Conservation (phyloP, 768 basidiomycete genomes). For the Suillus spraguei region DNA sequence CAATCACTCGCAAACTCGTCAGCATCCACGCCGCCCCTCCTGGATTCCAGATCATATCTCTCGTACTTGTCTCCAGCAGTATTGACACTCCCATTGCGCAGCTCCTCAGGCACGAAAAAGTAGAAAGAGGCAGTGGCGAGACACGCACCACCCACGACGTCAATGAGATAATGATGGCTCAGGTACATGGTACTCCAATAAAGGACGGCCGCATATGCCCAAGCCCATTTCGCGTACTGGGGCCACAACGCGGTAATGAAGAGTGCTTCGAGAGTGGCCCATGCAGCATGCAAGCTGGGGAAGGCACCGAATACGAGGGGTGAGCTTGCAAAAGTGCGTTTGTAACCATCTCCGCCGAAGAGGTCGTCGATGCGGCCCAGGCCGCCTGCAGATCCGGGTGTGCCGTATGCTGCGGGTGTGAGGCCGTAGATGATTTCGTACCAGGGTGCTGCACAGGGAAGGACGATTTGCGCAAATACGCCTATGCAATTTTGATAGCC, state of each 20-base stretch:
- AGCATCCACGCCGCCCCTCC: slow-evolving; percentile 32
- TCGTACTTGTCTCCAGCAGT: slow-evolving; percentile 63
- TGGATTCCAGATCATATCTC: slow-evolving; percentile 71
- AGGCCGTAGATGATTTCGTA: slow-evolving; percentile 97
- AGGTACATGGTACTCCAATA: slow-evolving; percentile 99
- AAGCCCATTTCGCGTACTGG: slow-evolving; percentile 61
- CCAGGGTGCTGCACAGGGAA: slow-evolving; percentile 96
- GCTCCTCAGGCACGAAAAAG: slow-evolving; percentile 80
- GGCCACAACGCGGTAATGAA: slow-evolving; percentile 97
- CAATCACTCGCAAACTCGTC: slow-evolving; percentile 36
- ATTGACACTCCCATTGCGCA: slow-evolving; percentile 57
- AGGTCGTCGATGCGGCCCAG: slow-evolving; percentile 90
- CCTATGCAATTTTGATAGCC: slow-evolving; percentile 93
- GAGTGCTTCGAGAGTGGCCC: slow-evolving; percentile 89
- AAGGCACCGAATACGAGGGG: slow-evolving; percentile 98
- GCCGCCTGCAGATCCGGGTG: slow-evolving; percentile 93
- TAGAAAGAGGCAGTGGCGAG: slow-evolving; percentile 89
- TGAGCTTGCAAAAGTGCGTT: slow-evolving; percentile 77
- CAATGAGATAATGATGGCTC: slow-evolving; percentile 98
- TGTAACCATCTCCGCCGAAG: slow-evolving; percentile 78
- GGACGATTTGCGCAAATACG: slow-evolving; percentile 83
- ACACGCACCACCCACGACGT: slow-evolving; percentile 93
- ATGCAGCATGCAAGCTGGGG: slow-evolving; percentile 89
- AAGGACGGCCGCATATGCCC: slow-evolving; percentile 82
- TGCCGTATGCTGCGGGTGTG: slow-evolving; percentile 90